Evolutionary conservation across 2,329 filamentous ascomycete genomes (phyloP).

Genomic region (Xylariaceae sp.): DNA sequence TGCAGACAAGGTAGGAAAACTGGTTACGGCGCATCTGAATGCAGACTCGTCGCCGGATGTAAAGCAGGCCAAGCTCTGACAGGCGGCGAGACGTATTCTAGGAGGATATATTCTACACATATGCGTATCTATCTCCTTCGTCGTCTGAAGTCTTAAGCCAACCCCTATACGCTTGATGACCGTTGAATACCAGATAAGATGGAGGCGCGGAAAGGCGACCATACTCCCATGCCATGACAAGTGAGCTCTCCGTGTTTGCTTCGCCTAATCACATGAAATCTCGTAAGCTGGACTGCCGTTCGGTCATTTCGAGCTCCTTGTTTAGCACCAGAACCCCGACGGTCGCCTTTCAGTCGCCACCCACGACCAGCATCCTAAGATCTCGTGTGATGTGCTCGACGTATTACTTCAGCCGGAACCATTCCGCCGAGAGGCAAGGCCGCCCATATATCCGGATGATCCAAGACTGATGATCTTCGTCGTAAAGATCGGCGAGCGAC

Average conservation of each 20-base stretch:
- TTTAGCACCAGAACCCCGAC: slow-evolving; percentile 42
- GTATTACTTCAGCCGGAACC: slow-evolving; percentile 40
- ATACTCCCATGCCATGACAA: too few relatives aligned
- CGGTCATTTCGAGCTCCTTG: slow-evolving; percentile 35
- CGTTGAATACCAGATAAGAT: too few relatives aligned
- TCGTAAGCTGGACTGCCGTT: neutral
- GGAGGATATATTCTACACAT: neutral
- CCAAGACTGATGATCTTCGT: slow-evolving; percentile 29
- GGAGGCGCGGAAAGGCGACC: too few relatives aligned
- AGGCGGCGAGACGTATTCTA: neutral
- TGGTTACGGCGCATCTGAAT: slow-evolving; percentile 32
- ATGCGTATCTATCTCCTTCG: neutral
- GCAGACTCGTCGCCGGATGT: neutral
- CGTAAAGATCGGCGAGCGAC: too few relatives aligned
- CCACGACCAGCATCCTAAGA: slow-evolving; percentile 45
- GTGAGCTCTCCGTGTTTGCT: too few relatives aligned
- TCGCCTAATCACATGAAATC: too few relatives aligned
- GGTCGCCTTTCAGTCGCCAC: slow-evolving; percentile 48
- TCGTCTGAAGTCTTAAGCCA: too few relatives aligned
- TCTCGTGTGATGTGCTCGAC: slow-evolving; percentile 47
- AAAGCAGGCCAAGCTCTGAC: slow-evolving; percentile 6
- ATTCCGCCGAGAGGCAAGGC: slow-evolving; percentile 41
- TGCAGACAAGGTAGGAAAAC: slow-evolving; percentile 43
- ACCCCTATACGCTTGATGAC: too few relatives aligned
- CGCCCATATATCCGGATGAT: slow-evolving; percentile 43